These are phyloP conservation scores for Botrytis fabae DNA, from an alignment of 2,329 filamentous ascomycete genomes.

Conservation along the genomic window DNA sequence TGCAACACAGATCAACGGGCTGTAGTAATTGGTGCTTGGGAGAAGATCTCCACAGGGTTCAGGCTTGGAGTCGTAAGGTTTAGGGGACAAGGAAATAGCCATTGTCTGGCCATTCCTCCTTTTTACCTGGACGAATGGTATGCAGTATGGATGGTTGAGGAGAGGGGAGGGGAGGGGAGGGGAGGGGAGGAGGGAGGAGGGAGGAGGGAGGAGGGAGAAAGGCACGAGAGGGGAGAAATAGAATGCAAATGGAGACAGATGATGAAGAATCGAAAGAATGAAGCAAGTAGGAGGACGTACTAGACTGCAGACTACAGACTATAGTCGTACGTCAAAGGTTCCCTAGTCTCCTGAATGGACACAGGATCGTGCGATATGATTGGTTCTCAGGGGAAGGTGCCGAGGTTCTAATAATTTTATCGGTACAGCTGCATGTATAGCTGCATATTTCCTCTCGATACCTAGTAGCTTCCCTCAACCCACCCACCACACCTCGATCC, in stretches of 20 bases:
- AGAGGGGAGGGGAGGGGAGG: background rate
- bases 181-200: background rate
- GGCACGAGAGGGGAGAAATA: background rate
- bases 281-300: background rate
- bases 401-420: background rate
- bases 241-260: background rate
- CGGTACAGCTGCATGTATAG: background rate
- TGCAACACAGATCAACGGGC: constrained; percentile 9
- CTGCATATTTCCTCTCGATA: background rate
- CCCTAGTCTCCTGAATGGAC: background rate
- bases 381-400: background rate
- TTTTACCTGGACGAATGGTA: background rate
- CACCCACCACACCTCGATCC: background rate
- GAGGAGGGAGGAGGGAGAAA: background rate
- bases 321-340: background rate
- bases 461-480: background rate
- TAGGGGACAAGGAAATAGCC: background rate
- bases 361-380: background rate
- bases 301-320: background rate
- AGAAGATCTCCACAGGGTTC: constrained; percentile 19
- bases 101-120: background rate
- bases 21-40: background rate
- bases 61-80: background rate
- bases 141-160: background rate
- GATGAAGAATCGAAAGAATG: background rate